Base-by-base conservation (phyloP, 352 stramenopile species). In the Phytophthora agathidicida region DNA sequence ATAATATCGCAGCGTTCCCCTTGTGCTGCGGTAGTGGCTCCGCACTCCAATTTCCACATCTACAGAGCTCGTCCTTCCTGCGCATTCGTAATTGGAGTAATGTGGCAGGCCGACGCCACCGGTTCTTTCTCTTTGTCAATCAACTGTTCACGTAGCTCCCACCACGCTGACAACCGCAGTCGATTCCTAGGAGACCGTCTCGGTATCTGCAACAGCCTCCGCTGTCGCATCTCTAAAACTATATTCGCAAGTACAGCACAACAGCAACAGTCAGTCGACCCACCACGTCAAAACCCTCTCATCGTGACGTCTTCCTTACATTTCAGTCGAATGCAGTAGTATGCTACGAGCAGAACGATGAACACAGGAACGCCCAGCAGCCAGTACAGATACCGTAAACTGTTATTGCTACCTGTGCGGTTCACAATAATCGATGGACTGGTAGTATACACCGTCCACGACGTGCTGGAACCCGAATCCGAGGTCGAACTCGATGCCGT, bases 111-210 rank as follows among this genome's bases (percentile, higher is more conserved):
- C 16, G 46, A 55, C 20, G 24, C 46, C n/a, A 39, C 32, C 7
- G 53, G 54, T 22, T 51, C 45, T 35, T 71, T 68, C 60, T 75
- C 53, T 20, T 64, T 65, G 41, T 72, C 63, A 43, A 80, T 75
- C 32, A 80, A 31, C 14, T 76, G 28, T 31, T 75, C 54, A 14
- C 72, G 43, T 19, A 77, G 20, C 5, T 54, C 58, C 11, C 63
- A 37, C 71, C 71, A 80, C 26, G 59, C 63, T 11, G 68, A 68
- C 9, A 80, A 47, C 33, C 68, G 42, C 36, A 80, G 51, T 6
- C 37, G 43, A 24, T 43, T 37, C 28, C 37, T 59, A 13, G 63
- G 53, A 28, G 66, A 72, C 10, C 52, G 35, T n/a, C 17, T 59
- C 11, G 52, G 53, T 54, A 64, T 62, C 48, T 42, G 36, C 30